These are phyloP conservation scores for Stephanocyclus meneghinianus DNA, from an alignment of 352 stramenopile species.

Conservation along the genomic window DNA sequence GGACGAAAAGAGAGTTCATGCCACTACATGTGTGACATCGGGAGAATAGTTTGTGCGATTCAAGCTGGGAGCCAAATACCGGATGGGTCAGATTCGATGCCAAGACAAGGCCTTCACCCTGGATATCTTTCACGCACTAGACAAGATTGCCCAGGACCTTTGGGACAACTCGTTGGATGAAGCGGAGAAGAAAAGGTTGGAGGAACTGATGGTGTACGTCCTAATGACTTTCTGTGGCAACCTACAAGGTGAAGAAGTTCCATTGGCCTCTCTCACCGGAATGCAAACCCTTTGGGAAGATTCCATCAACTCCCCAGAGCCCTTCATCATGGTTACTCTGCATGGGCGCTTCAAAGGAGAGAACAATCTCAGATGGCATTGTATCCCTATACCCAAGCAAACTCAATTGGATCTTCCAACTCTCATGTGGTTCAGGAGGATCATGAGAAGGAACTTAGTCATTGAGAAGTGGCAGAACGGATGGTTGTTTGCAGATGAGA, in stretches of 20 bases:
- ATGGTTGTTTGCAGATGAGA: slow-evolving; percentile 10
- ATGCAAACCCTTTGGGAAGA: slow-evolving; percentile 29
- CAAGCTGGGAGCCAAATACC: background rate
- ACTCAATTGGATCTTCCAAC: slow-evolving; percentile 12
- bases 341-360: slow-evolving; percentile 31
- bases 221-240: slow-evolving; percentile 11
- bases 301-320: background rate
- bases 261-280: slow-evolving; percentile 11
- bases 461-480: background rate
- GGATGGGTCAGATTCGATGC: background rate
- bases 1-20: background rate
- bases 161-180: background rate
- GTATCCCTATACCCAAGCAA: slow-evolving; percentile 13
- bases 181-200: slow-evolving; percentile 6
- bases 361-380: slow-evolving; percentile 27
- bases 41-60: slow-evolving; percentile 5
- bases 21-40: background rate
- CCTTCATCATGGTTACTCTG: slow-evolving; percentile 23
- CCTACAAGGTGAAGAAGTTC: slow-evolving; percentile 34
- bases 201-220: slow-evolving; percentile 22
- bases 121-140: background rate
- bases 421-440: slow-evolving; percentile 8
- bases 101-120: slow-evolving; percentile 8
- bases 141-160: background rate
- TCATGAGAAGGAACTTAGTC: slow-evolving; percentile 4